phyloP scores from a whole-genome alignment of 805 yeast genomes.

The Priceomyces castillae region DNA sequence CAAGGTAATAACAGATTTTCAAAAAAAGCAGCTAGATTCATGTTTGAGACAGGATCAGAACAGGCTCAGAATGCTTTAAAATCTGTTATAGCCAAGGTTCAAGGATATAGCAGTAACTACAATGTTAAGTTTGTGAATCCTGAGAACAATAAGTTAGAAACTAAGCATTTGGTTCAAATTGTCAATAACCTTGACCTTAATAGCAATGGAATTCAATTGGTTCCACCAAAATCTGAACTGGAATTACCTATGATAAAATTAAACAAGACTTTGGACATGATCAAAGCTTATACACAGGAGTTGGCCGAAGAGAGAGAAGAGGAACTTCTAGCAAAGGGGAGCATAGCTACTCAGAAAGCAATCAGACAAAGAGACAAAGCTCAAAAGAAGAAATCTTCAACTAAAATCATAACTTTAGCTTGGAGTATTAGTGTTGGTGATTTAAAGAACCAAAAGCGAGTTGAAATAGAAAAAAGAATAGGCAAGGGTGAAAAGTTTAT shows the following conservation, averaged over 20 bases:
- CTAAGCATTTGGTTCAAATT: conserved; percentile 28
- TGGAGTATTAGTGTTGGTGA: conserved; percentile 42
- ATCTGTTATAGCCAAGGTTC: conserved; percentile 22
- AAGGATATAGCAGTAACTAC: conserved; percentile 15
- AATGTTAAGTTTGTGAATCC: conserved; percentile 28
- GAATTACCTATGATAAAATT: conserved; percentile 27
- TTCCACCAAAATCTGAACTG: conserved; percentile 17
- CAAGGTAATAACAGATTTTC: neutral
- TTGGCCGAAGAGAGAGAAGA: conserved; percentile 31
- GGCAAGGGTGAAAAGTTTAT: conserved; percentile 32
- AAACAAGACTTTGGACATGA: conserved; percentile 30
- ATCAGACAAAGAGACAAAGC: conserved; percentile 26
- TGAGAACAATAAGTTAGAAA: conserved; percentile 18
- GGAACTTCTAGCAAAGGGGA: conserved; percentile 33
- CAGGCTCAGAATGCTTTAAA: conserved; percentile 27
- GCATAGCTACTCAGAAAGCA: conserved; percentile 28
- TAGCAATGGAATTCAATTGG: conserved; percentile 21
- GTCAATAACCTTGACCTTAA: conserved; percentile 28
- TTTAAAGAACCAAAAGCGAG: conserved; percentile 35
- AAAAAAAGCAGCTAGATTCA: conserved; percentile 16
- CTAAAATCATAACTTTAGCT: conserved; percentile 28
- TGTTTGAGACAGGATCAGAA: conserved; percentile 24
- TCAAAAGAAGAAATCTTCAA: conserved; percentile 36
- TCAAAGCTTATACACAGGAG: conserved; percentile 28
- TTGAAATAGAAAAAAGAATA: conserved; percentile 32